Evolutionary conservation across 176 grass and related monocot species (phyloP), one percentile per base, ranked within the genome.

Genomic region (Zoysia pacifica): DNA sequence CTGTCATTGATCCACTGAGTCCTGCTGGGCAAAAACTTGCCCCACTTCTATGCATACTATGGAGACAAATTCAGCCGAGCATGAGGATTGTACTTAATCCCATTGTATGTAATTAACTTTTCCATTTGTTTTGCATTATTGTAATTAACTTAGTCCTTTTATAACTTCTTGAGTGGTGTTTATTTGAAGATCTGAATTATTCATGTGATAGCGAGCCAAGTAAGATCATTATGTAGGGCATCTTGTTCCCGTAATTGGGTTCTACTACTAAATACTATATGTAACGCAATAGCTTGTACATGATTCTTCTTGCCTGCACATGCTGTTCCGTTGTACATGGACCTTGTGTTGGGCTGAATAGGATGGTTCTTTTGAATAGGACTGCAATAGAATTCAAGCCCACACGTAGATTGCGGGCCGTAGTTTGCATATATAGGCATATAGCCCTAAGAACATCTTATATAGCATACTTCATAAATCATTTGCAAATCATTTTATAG

Each of bases 61-160:
- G 78, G 88, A 94, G 72, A 69, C 81, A 89, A 62, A 87, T 98
- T 93, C 90, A 87, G 42, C 95, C 92, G 10, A 94, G 95, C 86
- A 93, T 98, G 92, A 98, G 95, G 86, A 94, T 98, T 87, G 70
- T 98, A 40, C 88, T 98, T 75, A 98, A 98, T 94, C 92, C 95
- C 72, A 87, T 98, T 89, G 95, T 98, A 83, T 75, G 95, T 84
- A 81, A n/a, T 64, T 54, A 82, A 67, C 58, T 80, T 74, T 35
- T 60, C 39, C 55, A 48, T 78, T 9, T 60, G 58, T 87, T 59
- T 36, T 82, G 39, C n/a, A 67, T 58, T 39, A 36, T 74, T 20
- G 20, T 5, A 68, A 51, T 81, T 78, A 62, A 72, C 59, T 55
- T 40, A 76, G 55, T 59, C 35, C 9, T 48, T 74, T 89, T 55